Conservation (phyloP, 345 rosid genomes). For the Salix dunnii region DNA sequence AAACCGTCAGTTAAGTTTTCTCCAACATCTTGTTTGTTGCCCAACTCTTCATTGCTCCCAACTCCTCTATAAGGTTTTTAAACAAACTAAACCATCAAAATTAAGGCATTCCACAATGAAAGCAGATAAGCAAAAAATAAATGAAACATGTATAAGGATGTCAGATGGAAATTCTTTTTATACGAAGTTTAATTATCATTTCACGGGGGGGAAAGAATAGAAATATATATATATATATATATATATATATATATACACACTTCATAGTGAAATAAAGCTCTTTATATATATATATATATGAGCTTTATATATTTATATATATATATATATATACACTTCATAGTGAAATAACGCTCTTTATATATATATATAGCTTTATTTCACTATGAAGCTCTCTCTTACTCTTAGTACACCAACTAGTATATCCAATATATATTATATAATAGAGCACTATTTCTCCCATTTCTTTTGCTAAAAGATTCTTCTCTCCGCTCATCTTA, state of each 20-base stretch:
- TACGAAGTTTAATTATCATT: neutral
- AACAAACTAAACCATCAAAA: neutral
- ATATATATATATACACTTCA: too few relatives aligned
- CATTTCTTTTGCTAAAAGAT: constrained; percentile 5
- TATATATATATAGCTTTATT: neutral
- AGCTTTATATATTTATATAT: neutral
- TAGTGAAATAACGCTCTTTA: too few relatives aligned
- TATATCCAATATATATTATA: neutral
- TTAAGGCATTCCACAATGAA: neutral
- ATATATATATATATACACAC: too few relatives aligned
- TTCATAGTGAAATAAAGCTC: too few relatives aligned
- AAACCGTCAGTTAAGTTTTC: constrained; percentile 48
- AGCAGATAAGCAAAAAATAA: neutral
- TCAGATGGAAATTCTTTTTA: neutral
- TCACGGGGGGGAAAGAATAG: neutral
- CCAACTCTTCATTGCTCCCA: constrained; percentile 42
- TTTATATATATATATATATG: neutral
- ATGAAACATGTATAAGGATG: neutral
- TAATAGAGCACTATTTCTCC: constrained; percentile 1
- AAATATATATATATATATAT: too few relatives aligned
- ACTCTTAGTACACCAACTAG: neutral
- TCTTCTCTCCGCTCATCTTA: constrained; percentile 16
- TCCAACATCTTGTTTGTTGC: constrained; percentile 40
- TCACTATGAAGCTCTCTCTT: neutral
- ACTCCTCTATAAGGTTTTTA: constrained; percentile 33